Evolutionary conservation across 2,329 filamentous ascomycete genomes (phyloP).

Genomic region (Pseudogymnoascus pannorum): DNA sequence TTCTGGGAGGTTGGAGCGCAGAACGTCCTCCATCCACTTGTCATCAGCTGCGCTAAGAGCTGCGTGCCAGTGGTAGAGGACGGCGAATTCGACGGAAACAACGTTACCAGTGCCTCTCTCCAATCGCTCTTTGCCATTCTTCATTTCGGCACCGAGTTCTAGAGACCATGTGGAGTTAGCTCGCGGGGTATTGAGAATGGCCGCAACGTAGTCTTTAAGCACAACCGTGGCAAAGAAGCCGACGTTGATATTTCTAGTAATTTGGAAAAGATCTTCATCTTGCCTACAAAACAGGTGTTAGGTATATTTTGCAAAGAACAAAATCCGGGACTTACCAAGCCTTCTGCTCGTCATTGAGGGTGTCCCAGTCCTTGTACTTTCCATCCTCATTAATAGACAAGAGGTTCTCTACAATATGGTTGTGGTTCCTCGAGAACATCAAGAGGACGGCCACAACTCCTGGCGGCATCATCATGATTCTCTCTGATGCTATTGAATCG

Average conservation of each 20-base stretch:
- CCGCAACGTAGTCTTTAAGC: conserved; percentile 38
- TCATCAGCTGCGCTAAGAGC: conserved; percentile 38
- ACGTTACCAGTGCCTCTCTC: conserved; percentile 38
- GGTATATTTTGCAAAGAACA: conserved; percentile 3
- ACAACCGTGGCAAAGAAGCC: conserved; percentile 40
- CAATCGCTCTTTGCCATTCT: conserved; percentile 32
- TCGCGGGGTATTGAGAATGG: conserved; percentile 39
- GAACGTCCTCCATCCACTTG: conserved; percentile 38
- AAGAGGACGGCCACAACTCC: conserved; percentile 36
- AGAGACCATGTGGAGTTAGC: conserved; percentile 40
- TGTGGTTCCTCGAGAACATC: conserved; percentile 41
- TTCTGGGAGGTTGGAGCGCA: conserved; percentile 30
- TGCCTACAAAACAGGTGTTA: conserved; percentile 29
- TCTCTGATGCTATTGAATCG: conserved; percentile 37
- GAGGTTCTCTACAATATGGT: conserved; percentile 34
- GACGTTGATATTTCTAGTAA: conserved; percentile 39
- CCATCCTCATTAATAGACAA: conserved; percentile 37
- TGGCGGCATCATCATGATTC: conserved; percentile 42
- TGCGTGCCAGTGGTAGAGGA: conserved; percentile 42
- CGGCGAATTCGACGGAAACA: conserved; percentile 39
- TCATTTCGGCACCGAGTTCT: conserved; percentile 39
- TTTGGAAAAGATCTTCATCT: conserved; percentile 42
- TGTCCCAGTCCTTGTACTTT: conserved; percentile 36
- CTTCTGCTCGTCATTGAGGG: conserved; percentile 30
- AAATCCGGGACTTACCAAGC: conserved; percentile 29